phyloP scores from a whole-genome alignment of 1,139 yeast genomes.

The Hyphopichia pseudoburtonii region DNA sequence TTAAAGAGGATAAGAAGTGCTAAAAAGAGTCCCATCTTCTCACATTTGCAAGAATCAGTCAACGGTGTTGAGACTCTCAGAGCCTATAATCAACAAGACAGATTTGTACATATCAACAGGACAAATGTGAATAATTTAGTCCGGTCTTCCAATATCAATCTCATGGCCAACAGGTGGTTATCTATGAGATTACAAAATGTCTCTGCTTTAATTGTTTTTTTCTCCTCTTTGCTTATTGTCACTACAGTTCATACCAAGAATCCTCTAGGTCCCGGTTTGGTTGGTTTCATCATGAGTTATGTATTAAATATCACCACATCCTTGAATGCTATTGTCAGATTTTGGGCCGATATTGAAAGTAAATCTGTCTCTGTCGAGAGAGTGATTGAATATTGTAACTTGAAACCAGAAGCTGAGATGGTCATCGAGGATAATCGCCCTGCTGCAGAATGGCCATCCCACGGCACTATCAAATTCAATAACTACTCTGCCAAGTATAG shows the following conservation, averaged over 20 bases:
- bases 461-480: constrained; percentile 29
- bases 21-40: constrained; percentile 32
- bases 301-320: constrained; percentile 32
- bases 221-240: constrained; percentile 28
- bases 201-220: constrained; percentile 31
- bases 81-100: constrained; percentile 30
- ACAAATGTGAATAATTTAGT: constrained; percentile 21
- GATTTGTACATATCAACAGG: constrained; percentile 24
- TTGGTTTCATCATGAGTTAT: constrained; percentile 39
- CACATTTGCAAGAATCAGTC: constrained; percentile 39
- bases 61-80: constrained; percentile 37
- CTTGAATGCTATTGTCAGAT: constrained; percentile 31
- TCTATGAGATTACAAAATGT: constrained; percentile 38
- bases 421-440: constrained; percentile 28
- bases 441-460: constrained; percentile 27
- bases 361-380: constrained; percentile 36
- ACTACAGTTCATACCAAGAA: constrained; percentile 19
- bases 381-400: constrained; percentile 33
- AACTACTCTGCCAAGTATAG: constrained; percentile 36
- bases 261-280: constrained; percentile 30
- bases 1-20: constrained; percentile 35
- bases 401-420: constrained; percentile 35
- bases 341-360: constrained; percentile 38
- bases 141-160: constrained; percentile 21
- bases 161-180: constrained; percentile 37